These are phyloP conservation scores for Salix arbutifolia DNA, from an alignment of 345 rosid genomes.

Conservation along the genomic window DNA sequence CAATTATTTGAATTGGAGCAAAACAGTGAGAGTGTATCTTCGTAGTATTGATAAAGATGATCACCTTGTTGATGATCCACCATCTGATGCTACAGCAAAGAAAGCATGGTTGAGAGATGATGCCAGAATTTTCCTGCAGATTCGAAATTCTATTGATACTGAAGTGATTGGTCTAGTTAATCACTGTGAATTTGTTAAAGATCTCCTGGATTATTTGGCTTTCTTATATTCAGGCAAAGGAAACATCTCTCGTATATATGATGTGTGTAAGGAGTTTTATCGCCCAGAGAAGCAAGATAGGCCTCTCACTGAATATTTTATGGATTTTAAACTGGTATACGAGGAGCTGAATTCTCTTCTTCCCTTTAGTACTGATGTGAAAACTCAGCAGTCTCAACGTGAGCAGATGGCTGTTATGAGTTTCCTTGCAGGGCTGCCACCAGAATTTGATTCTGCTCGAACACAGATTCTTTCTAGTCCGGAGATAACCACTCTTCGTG, in stretches of 20 bases:
- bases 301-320: neutral
- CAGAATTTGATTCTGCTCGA: neutral
- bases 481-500: neutral
- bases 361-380: neutral
- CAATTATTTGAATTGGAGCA: too few relatives aligned
- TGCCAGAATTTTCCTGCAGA: too few relatives aligned
- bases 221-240: neutral
- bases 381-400: neutral
- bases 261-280: neutral
- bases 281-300: neutral
- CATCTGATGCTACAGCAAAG: too few relatives aligned
- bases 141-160: too few relatives aligned
- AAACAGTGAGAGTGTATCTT: too few relatives aligned
- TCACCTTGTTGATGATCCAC: too few relatives aligned
- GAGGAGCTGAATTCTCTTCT: neutral
- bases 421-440: neutral
- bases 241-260: neutral
- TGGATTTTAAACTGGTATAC: neutral
- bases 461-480: neutral
- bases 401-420: conserved; percentile 1
- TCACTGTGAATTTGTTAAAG: neutral
- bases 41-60: too few relatives aligned
- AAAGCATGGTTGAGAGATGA: too few relatives aligned
- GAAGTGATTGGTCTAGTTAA: too few relatives aligned
- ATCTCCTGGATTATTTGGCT: neutral